phyloP scores from a whole-genome alignment of 768 basidiomycete species.

The Podaxis sp. region DNA sequence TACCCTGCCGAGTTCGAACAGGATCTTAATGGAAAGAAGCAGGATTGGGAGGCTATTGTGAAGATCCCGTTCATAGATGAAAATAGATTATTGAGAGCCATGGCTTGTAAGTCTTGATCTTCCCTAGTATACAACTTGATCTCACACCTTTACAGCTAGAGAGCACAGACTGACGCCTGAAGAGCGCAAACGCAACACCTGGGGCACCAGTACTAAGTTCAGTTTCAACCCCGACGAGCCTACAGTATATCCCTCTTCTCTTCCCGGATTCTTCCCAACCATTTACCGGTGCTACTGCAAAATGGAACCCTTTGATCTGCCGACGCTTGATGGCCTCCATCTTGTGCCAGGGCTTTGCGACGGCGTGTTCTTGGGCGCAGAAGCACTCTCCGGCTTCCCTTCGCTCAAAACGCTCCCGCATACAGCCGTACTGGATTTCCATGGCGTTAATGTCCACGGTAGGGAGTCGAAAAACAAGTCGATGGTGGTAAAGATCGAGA shows the following conservation, averaged over 20 bases:
- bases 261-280: conserved; percentile 94
- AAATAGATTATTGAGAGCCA: conserved; percentile 71
- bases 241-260: conserved; percentile 81
- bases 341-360: conserved; percentile 85
- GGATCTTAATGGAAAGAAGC: conserved; percentile 97
- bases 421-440: conserved; percentile 72
- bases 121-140: neutral
- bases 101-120: conserved; percentile 61
- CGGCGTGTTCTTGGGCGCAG: conserved; percentile 82
- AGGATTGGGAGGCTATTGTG: conserved; percentile 98
- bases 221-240: conserved; percentile 62
- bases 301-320: conserved; percentile 85
- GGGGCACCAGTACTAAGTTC: conserved; percentile 82
- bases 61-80: conserved; percentile 99
- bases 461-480: conserved; percentile 90
- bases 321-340: conserved; percentile 82
- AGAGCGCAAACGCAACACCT: conserved; percentile 74
- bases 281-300: conserved; percentile 76
- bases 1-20: conserved; percentile 90
- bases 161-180: conserved; percentile 76
- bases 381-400: conserved; percentile 94
- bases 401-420: conserved; percentile 89
- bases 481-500: conserved; percentile 85
- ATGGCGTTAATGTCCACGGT: conserved; percentile 93
- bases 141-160: conserved; percentile 47